These are phyloP conservation scores for Solanum rostratum DNA, from an alignment of 257 asterid species.

Conservation along the genomic window DNA sequence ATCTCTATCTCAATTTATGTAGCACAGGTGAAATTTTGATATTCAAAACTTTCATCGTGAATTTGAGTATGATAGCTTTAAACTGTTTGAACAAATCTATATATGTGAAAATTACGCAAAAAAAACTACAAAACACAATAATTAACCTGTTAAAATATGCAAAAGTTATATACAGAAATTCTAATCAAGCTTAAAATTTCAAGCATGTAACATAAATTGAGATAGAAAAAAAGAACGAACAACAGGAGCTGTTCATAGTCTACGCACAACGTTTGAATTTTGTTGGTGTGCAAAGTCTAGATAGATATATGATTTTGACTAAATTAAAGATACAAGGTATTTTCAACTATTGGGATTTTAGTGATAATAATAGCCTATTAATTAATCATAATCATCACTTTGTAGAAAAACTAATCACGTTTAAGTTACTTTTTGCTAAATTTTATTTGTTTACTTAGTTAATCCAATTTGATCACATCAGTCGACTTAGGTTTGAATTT, in stretches of 20 bases:
- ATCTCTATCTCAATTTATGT: neutral
- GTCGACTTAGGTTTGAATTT: neutral
- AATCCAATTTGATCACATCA: neutral
- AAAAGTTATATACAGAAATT: neutral
- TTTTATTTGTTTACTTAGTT: neutral
- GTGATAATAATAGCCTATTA: neutral
- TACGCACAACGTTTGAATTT: neutral
- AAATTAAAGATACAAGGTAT: neutral
- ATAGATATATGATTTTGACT: neutral
- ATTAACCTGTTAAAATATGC: neutral
- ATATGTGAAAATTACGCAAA: neutral
- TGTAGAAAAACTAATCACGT: neutral
- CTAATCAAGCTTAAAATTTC: neutral
- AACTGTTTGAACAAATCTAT: fast-evolving
- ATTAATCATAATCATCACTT: neutral
- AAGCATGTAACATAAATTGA: neutral
- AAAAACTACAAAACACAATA: neutral
- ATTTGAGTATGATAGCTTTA: neutral
- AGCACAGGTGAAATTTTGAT: neutral
- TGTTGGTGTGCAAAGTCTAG: neutral
- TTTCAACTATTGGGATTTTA: neutral
- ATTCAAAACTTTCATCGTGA: neutral
- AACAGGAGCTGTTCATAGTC: neutral
- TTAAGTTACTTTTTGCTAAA: neutral
- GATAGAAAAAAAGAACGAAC: neutral